A percentile compares a stretch with the other conserved stretches of the same genome.
These are phyloP conservation scores for Cladosporium sp. DNA, from an alignment of 2,329 filamentous ascomycete species.

Conservation along the genomic window DNA sequence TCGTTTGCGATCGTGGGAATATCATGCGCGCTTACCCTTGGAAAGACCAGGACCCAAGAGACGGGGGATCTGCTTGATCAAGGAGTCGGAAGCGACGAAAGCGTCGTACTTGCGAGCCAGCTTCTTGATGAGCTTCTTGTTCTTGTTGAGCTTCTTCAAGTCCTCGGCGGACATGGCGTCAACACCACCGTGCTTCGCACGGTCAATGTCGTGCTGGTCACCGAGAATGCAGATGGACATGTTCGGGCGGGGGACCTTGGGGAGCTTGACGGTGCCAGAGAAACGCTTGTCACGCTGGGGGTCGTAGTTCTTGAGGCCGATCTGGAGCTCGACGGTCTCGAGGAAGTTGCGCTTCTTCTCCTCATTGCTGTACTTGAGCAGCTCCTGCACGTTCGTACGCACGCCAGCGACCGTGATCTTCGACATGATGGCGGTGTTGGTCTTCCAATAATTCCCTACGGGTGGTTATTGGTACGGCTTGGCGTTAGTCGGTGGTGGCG, in stretches of 20 bases:
- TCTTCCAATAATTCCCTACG: conserved; percentile 42
- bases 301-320: conserved; percentile 96
- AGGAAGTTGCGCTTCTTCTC: conserved; percentile 41
- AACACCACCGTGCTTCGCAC: conserved; percentile 97
- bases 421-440: conserved; percentile 56
- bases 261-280: conserved; percentile 97
- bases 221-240: conserved; percentile 86
- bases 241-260: conserved; percentile 82
- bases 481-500: conserved; percentile 25
- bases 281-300: conserved; percentile 99
- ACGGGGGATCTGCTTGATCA: conserved; percentile 99
- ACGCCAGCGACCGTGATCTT: conserved; percentile 90
- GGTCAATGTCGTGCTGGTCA: conserved; percentile 98
- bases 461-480: conserved; percentile 33
- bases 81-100: conserved; percentile 91
- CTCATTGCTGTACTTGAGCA: conserved; percentile 76
- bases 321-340: conserved; percentile 65
- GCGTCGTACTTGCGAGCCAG: conserved; percentile 99
- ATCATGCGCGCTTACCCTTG: conserved; percentile 61
- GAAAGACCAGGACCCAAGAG: conserved; percentile 97
- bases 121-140: conserved; percentile 99
- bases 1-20: background rate
- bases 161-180: conserved; percentile 98
- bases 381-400: conserved; percentile 86
- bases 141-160: conserved; percentile 99